phyloP scores from a whole-genome alignment of 1,284 basidiomycete species.

The Cryptococcus depauperatus region DNA sequence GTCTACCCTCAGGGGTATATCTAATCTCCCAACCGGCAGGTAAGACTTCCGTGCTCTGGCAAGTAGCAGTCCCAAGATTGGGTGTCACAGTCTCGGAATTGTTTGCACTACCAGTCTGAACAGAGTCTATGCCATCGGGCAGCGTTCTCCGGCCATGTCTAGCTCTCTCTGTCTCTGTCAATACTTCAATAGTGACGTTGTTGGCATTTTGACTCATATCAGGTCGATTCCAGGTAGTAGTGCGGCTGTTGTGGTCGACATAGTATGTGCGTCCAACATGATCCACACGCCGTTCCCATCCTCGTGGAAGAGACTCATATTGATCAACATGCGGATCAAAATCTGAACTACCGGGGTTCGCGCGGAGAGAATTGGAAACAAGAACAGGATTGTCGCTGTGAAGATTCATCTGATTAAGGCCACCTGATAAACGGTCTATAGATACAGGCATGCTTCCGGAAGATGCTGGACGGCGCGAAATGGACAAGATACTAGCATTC shows the following conservation, averaged over 20 bases:
- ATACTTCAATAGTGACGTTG: conserved; percentile 47
- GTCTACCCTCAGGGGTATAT: conserved; percentile 91
- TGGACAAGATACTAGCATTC: conserved; percentile 39
- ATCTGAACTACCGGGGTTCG: conserved; percentile 52
- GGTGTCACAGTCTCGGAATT: conserved; percentile 16
- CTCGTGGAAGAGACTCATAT: conserved; percentile 68
- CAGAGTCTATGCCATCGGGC: conserved; percentile 52
- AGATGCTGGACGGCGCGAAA: no score
- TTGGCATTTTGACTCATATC: conserved; percentile 46
- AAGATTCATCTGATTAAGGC: no score
- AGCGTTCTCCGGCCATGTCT: conserved; percentile 68
- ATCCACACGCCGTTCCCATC: conserved; percentile 92
- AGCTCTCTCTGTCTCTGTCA: conserved; percentile 60
- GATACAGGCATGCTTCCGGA: no score
- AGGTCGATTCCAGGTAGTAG: conserved; percentile 82
- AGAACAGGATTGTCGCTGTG: no score
- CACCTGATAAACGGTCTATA: no score
- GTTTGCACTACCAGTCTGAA: conserved; percentile 19
- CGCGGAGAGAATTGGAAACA: conserved; percentile 26
- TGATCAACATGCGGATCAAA: conserved; percentile 74
- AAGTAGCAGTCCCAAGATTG: conserved; percentile 36
- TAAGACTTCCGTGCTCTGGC: conserved; percentile 66
- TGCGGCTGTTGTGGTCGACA: conserved; percentile 85
- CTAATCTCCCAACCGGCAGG: conserved; percentile 99
- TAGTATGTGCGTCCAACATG: conserved; percentile 82